Conservation (phyloP, 75 land plant species). For the Pseudotsuga menziesii region DNA sequence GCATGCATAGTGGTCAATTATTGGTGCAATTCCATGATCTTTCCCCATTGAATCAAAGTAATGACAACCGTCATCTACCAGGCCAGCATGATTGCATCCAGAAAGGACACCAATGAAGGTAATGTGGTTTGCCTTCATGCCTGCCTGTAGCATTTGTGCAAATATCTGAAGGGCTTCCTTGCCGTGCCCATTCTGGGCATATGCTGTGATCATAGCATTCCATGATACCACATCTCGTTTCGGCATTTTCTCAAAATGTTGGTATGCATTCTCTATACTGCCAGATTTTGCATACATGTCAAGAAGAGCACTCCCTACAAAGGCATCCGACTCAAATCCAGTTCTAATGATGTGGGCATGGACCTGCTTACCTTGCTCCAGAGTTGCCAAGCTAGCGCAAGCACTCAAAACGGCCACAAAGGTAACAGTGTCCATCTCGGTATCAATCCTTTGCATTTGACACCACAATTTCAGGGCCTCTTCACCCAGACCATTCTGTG, state of each 20-base stretch:
- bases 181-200: constrained; percentile 36
- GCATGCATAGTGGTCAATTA: constrained; percentile 14
- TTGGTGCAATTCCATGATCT: constrained; percentile 8
- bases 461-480: constrained; percentile 36
- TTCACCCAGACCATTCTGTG: constrained; percentile 30
- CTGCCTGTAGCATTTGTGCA: constrained; percentile 23
- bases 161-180: constrained; percentile 26
- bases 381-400: constrained; percentile 29
- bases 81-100: constrained; percentile 31
- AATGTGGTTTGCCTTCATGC: constrained; percentile 19
- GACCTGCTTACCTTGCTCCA: constrained; percentile 23
- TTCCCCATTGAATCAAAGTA: constrained; percentile 13
- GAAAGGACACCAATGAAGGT: constrained; percentile 26
- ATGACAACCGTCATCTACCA: constrained; percentile 16
- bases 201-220: constrained; percentile 38
- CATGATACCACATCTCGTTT: constrained; percentile 22
- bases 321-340: constrained; percentile 14
- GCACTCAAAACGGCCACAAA: constrained; percentile 52
- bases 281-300: constrained; percentile 47
- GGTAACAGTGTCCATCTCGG: constrained; percentile 50
- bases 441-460: constrained; percentile 33
- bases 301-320: constrained; percentile 26
- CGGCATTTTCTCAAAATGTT: constrained; percentile 17
- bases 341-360: constrained; percentile 17
- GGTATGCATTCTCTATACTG: constrained; percentile 8